Evolutionary conservation across 2,329 filamentous ascomycete species (phyloP), one percentile per base, ranked within the genome.

Genomic region (Trichoderma atrobrunneum): DNA sequence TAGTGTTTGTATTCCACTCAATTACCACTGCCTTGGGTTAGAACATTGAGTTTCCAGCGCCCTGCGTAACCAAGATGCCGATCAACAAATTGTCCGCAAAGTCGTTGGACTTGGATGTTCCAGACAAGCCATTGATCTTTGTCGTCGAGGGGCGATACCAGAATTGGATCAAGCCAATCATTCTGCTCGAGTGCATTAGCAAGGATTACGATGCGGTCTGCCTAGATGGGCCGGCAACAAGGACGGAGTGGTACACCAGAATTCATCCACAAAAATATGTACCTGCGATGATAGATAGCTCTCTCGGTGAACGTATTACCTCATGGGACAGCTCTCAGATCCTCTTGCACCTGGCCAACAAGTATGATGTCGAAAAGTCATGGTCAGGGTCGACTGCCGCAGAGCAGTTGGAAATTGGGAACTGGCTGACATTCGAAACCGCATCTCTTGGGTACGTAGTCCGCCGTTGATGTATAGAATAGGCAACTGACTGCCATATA

Each of bases 211-310:
- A 72, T 43, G 18, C 70, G 8, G 51, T 57, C 8, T 72, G 70
- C 14, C 14, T 72, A 10, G 70, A 72, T 39, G 70, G 63, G 2
- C 70, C 70, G 4, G 62, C 70, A 7, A 68, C 70, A 2, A 57
- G 70, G 26, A 72, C 63, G 1, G 63, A 72, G 10, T 72, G 70
- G 70, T 72, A 60, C 26, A 72, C 62, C 51, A 72, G 8, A 18
- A 61, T 72, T 24, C 70, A 72, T 54, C 70, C 70, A n/a, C 70
- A 72, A n/a, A n/a, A 28, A 72, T 72, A 72, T 68, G 62, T 72
- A 6, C 70, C 70, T 24, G 70, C 70, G 12, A 28, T 72, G 63
- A 68, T 72, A 48, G 70, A 72, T 43, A 65, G 26, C 11, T n/a
- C 66, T 39, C 51, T 68, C 8, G 70, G 70, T n/a, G 24, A 72